Base-by-base conservation (phyloP, 2,329 filamentous ascomycete genomes). In the Lasiodiplodia sp. region DNA sequence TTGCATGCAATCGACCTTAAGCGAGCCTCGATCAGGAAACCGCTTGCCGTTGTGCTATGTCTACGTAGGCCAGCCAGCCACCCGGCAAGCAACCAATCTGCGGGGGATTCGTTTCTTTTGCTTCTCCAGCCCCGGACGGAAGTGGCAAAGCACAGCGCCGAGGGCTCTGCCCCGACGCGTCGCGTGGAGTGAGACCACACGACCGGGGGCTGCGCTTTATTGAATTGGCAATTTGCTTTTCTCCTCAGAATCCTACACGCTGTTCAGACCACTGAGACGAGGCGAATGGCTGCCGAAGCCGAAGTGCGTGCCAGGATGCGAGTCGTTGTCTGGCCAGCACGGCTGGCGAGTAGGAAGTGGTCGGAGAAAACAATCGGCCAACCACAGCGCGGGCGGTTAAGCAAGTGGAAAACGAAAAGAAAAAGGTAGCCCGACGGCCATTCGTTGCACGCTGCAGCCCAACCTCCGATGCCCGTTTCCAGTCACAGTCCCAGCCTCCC, bases 321-420 rank as follows among this genome's bases (percentile, higher is more conserved):
- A 34, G 58, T 18, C 25, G 60, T 64, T 64, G 58, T 28, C 58
- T 10, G 44, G 58, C 10, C 58, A 16, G 37, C 58, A 3, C 34
- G 8, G 38, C 38, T 31, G 7, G 18, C 40, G 40, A 44, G 40
- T 44, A 44, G 40, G 40, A 44, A 44, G 40, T 44, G 40, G 12
- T 56, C 52, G 52, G 28, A n/a, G 52, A 56, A 47, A 47, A 47
- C 40, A 44, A 44, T 7, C 14, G 14, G n/a, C 40, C 40, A 44
- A 44, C 40, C 40, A 18, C 16, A 44, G 4, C 31, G 31, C 31
- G 31, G 31, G 31, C 31, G 40, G 14, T 14, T 40, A 14, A 12
- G 38, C 38, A 40, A 40, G 38, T 40, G 7, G 31, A 7, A 34
- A 28, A 28, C 28, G 28, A 28, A 28, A 28, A 28, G 28, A 28